Base-by-base conservation (phyloP, 176 grass and related monocot species). In the Aegilops tauschii region DNA sequence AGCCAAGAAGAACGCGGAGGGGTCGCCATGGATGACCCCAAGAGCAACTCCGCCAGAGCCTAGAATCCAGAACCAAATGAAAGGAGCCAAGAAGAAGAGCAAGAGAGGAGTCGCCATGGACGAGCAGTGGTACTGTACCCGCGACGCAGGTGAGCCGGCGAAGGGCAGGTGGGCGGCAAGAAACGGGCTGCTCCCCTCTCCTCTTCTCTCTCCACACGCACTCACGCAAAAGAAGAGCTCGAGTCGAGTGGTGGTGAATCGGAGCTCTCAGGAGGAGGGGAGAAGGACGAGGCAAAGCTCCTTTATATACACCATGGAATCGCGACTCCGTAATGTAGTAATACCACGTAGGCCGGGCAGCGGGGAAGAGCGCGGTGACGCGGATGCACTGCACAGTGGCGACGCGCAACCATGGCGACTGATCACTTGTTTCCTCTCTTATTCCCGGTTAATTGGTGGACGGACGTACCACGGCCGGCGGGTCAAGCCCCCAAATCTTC, bases 401-500 rank as follows among this genome's bases (percentile, higher is more conserved):
- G n/a, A 78, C 73, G 63, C 52, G 42, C 42, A 62, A 59, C 85
- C 80, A 84, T 67, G 85, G 85, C 75, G 75, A 84, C 73, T 47
- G 66, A 35, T 90, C 62, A 28, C 42, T 45, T 35, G 45, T 23
- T 23, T 25, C 23, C 23, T 25, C 23, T 25, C 45, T 32, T 78
- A 11, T 31, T 5, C 2, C 16, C 50, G 6, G 44, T 45, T 45
- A 45, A 83, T 47, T 17, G 74, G 67, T 61, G 40, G 66, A 36
- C 35, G 49, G 35, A 17, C 66, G 84, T 79, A 44, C 74, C 63
- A 64, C 71, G 32, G 21, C 32, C 37, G 49, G 50, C 50, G 16
- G 63, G 84, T 83, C 84, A 87, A 76, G 69, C 76, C 16, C 50
- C 50, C 69, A 84, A 87, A 87, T 80, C 68, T 45, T 87, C 30